Conservation (phyloP, 2,329 filamentous ascomycete genomes). For the Lasiodiplodia sp. region DNA sequence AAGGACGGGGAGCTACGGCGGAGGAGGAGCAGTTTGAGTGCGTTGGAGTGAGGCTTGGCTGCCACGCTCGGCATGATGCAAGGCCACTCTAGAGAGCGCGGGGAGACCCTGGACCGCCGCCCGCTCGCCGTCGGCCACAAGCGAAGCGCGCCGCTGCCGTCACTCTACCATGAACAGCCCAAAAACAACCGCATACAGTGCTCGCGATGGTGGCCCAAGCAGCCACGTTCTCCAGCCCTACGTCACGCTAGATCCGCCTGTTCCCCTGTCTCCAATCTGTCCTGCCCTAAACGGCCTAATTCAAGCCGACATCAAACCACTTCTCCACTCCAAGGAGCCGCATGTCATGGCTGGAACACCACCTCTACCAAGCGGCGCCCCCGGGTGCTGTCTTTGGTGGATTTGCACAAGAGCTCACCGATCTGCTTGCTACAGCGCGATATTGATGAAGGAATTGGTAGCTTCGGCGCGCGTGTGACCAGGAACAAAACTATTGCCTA, state of each 20-base stretch:
- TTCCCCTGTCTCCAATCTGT: not conserved
- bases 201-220: not conserved
- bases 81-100: conserved; percentile 8
- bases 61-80: conserved; percentile 27
- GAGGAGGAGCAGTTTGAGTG: conserved; percentile 19
- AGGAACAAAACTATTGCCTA: not conserved
- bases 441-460: too few species aligned
- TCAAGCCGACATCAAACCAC: not conserved
- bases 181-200: not conserved
- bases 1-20: not conserved
- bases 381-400: too few species aligned
- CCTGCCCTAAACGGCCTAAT: not conserved
- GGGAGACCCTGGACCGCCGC: conserved; percentile 3
- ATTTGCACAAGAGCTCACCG: not conserved
- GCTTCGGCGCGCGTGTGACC: not conserved
- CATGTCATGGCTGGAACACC: too few species aligned
- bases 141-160: conserved; percentile 17
- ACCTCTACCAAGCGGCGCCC: too few species aligned
- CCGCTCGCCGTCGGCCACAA: conserved; percentile 1
- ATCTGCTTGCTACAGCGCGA: not conserved
- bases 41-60: conserved; percentile 20
- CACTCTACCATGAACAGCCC: not conserved
- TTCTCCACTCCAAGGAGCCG: not conserved
- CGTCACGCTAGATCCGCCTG: conserved; percentile 14
- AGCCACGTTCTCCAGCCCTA: conserved; percentile 10